Percentiles rank a stretch among this genome's conserved stretches.
Conservation (phyloP, 805 yeast species). For the Komagataella pseudopastoris region DNA sequence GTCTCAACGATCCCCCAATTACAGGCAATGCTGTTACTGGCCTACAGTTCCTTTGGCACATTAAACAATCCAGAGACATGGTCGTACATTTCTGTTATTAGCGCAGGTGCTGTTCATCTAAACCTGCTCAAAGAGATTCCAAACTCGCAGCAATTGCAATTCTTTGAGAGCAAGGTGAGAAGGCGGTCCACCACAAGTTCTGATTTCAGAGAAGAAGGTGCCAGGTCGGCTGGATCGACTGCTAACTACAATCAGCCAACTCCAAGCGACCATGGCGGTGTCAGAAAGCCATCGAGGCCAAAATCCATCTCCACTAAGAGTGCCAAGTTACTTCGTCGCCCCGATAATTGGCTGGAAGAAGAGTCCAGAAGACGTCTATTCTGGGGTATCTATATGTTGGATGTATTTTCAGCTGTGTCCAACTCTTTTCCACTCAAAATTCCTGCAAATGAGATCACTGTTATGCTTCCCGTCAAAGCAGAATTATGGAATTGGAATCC, state of each 20-base stretch:
- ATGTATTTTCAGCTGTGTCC: slow-evolving; percentile 21
- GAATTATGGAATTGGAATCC: slow-evolving; percentile 7
- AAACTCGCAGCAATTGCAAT: slow-evolving; percentile 4
- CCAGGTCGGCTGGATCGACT: not conserved
- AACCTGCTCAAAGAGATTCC: slow-evolving; percentile 6
- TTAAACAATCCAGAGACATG: slow-evolving; percentile 12
- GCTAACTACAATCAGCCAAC: not conserved
- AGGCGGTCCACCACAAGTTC: slow-evolving; percentile 3
- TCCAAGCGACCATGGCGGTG: not conserved
- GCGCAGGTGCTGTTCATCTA: slow-evolving; percentile 12
- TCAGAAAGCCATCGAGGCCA: not conserved
- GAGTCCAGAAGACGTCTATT: slow-evolving; percentile 20
- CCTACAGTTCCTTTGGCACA: slow-evolving; percentile 12
- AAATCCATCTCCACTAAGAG: slow-evolving; percentile 8
- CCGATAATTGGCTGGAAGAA: slow-evolving; percentile 22
- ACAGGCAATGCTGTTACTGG: slow-evolving; percentile 11
- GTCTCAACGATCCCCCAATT: slow-evolving; percentile 11
- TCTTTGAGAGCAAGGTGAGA: slow-evolving; percentile 3
- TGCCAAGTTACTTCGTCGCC: slow-evolving; percentile 8
- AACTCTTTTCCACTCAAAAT: slow-evolving; percentile 17
- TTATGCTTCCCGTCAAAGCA: slow-evolving; percentile 8
- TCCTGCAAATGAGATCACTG: slow-evolving; percentile 8
- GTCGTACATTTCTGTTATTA: slow-evolving; percentile 9
- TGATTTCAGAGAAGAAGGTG: not conserved
- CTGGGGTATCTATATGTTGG: slow-evolving; percentile 22